Percentiles rank a stretch among this genome's conserved stretches.
phyloP scores from a whole-genome alignment of 1,284 basidiomycete species.

The Rhodotorula sp. region DNA sequence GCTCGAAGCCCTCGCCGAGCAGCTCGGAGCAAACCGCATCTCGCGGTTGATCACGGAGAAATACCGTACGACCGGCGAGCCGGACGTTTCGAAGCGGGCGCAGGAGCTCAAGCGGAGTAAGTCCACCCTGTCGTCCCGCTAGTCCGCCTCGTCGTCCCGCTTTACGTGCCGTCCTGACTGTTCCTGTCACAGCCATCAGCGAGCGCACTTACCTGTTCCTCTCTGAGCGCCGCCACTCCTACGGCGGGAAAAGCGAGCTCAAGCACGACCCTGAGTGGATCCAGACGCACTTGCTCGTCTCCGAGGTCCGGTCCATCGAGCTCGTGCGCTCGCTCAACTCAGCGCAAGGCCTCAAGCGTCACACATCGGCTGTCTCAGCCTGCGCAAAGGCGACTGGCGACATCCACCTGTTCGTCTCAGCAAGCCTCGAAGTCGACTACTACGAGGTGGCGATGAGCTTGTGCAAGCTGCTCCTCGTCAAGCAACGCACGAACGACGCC shows the following conservation, averaged over 20 bases:
- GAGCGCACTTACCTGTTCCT: constrained; percentile 86
- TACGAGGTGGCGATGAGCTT: constrained; percentile 69
- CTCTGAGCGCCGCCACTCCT: constrained; percentile 73
- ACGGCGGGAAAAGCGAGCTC: constrained; percentile 58
- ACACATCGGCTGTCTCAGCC: constrained; percentile 50
- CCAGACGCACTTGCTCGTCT: constrained; percentile 64
- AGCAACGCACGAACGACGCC: constrained; percentile 75
- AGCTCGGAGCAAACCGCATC: constrained; percentile 64
- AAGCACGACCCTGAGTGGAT: constrained; percentile 72
- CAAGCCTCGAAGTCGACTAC: constrained; percentile 65
- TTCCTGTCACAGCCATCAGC: constrained; percentile 7
- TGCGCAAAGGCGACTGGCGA: constrained; percentile 30
- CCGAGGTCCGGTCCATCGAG: constrained; percentile 48
- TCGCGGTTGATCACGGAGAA: constrained; percentile 73
- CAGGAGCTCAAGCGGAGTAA: constrained; percentile 16
- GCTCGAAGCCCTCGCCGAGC: constrained; percentile 62
- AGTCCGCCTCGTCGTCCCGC: constrained; percentile 55
- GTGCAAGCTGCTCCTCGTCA: constrained; percentile 71
- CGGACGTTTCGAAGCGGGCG: constrained; percentile 41
- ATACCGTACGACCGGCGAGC: constrained; percentile 60
- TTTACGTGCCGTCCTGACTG: constrained; percentile 57
- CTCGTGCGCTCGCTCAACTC: constrained; percentile 55
- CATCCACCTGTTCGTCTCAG: constrained; percentile 59
- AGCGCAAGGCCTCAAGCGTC: constrained; percentile 36
- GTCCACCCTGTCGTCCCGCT: constrained; percentile 25